Conservation (phyloP, 495 filamentous ascomycete genomes). For the Penicillium maclennaniae region DNA sequence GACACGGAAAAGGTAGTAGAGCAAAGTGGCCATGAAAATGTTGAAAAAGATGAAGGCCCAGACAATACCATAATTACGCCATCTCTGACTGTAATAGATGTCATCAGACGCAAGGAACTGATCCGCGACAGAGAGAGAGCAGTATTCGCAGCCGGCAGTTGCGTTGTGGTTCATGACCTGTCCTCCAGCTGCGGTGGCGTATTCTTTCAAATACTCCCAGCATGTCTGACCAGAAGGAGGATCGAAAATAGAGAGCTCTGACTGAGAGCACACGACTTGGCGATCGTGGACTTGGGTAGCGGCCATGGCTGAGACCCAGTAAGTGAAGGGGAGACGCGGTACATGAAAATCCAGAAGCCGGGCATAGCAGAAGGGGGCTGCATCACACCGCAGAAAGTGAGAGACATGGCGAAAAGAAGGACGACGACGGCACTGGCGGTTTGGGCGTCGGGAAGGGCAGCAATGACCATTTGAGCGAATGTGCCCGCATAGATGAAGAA, state of each 20-base stretch:
- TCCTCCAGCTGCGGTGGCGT: conserved; percentile 21
- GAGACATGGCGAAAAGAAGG: conserved; percentile 53
- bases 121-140: conserved; percentile 38
- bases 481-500: conserved; percentile 45
- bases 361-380: conserved; percentile 54
- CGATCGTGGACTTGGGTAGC: conserved; percentile 53
- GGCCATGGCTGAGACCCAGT: conserved; percentile 54
- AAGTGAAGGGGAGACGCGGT: conserved; percentile 50
- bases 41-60: conserved; percentile 51
- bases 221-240: conserved; percentile 50
- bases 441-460: conserved; percentile 52
- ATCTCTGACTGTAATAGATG: conserved; percentile 35
- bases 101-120: conserved; percentile 31
- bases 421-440: conserved; percentile 51
- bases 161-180: conserved; percentile 35
- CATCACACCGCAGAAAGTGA: conserved; percentile 58
- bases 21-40: conserved; percentile 37
- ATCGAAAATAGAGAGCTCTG: conserved; percentile 52
- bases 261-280: conserved; percentile 47
- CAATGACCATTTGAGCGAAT: conserved; percentile 56
- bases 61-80: conserved; percentile 48
- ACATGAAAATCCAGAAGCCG: conserved; percentile 58
- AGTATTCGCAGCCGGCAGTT: conserved; percentile 38
- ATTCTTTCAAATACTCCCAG: conserved; percentile 40
- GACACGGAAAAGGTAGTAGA: conserved; percentile 51